Base-by-base conservation (phyloP, 495 filamentous ascomycete species). In the Aspergillus incahuasiensis region DNA sequence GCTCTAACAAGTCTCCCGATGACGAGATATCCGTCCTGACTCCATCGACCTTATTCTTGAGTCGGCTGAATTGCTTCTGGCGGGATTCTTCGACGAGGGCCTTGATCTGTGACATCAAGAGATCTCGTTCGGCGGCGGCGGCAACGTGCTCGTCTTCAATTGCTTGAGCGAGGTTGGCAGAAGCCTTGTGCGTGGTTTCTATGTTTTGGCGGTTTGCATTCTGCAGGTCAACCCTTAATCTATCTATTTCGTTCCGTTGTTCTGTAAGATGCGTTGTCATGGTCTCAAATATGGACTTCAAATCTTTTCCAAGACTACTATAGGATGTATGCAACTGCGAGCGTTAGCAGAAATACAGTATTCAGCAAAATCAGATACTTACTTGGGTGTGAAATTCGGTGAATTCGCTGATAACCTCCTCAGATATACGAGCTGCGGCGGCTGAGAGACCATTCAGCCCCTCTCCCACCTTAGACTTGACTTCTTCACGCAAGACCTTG, bases 361-460 rank as follows among this genome's bases (percentile, higher is more conserved):
- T 11, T n/a, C n/a, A 34, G 30, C 18, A 21, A 55, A n/a, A 18
- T 7, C 4, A 8, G 2, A 11, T 21, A 3, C 69, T 52, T 73
- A 83, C 81, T 69, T 91, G 86, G 52, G 74, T 81, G 60, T 96
- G 90, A 55, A 97, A 96, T 18, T 79, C 79, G 8, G 83, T 77
- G 34, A 97, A 78, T 68, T 97, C 92, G 48, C 81, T 86, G 44
- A 96, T 85, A n/a, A 98, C 91, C 61, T 94, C 92, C 20, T 86
- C 86, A 0, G 90, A 89, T 53, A 97, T 97, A 16, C 84, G 82
- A 67, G 89, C 88, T 6, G 94, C 92, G 11, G 92, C 92, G 24
- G 78, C 80, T 1, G 91, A 90, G 3, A 98, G 82, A 6, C 90
- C 86, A 64, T 87, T 86, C 15, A 98, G 77, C 4, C 92, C 92